Evolutionary conservation across 2,329 filamentous ascomycete genomes (phyloP), one percentile per base, ranked within the genome.

Genomic region (Alternaria brassicae): DNA sequence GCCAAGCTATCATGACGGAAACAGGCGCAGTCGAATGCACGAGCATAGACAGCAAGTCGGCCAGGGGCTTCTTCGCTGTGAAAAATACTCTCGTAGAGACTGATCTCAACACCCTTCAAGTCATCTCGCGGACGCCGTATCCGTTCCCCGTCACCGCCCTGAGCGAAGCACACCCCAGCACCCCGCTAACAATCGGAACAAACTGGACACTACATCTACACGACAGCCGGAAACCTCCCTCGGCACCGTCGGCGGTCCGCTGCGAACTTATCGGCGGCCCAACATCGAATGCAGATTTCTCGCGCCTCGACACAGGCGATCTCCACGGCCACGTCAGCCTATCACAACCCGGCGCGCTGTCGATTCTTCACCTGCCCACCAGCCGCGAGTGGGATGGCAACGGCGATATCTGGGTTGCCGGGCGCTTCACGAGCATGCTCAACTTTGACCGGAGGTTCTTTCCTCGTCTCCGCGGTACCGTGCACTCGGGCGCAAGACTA

Each of bases 361-460:
- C 89, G 44, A 93, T 97, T 61, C 81, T 96, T 2, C 92, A 97
- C 72, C 82, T 93, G 27, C 89, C 89, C 13, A 82, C 81, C 8
- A 80, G 86, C 1, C 85, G 83, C 0, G 77, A 81, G 8, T 79
- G 81, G 48, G 82, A 86, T 62, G 82, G 88, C 17, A 90, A 91
- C 49, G 85, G 90, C 59, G 90, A 95, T 28, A 95, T 98, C 39
- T 94, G 93, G 80, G 88, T 97, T 34, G 92, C 90, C 4, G 94
- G 94, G 0, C 87, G 94, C 15, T 97, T 97, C 74, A 91, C 93
- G 4, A 93, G 88, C 69, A 91, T 97, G 56, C 81, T 97, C 3
- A 90, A 92, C 72, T 98, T 97, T 78, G 93, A 97, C 73, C 87
- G 93, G 3, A 89, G 94, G 42, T 92, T 87, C 77, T 96, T 97